Evolutionary conservation across 2,329 filamentous ascomycete species (phyloP), one percentile per base, ranked within the genome.

Genomic region (Aspergillus brasiliensis): DNA sequence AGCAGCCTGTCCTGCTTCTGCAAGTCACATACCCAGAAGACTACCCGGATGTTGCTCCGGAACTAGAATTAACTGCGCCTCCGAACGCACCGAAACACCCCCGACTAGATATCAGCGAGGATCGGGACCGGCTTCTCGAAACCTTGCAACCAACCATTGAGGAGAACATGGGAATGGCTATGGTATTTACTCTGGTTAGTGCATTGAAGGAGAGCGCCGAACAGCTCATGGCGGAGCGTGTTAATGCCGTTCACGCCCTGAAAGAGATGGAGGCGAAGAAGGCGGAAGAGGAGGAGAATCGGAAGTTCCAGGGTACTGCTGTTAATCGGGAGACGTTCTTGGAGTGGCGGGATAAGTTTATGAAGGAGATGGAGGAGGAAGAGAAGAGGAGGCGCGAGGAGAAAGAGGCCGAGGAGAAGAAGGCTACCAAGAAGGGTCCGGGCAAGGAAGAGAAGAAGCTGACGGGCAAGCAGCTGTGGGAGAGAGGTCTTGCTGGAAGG

Each of bases 91-190:
- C 85, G 8, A 84, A 85, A 67, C 86, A 96, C 76, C 83, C 86
- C 27, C 85, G 90, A 71, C 88, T 99, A 75, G 90, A 89, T 73
- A 83, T 98, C 49, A 84, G 89, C 69, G 87, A 90, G 51, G 95
- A 99, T 81, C 92, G 91, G 73, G 82, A 86, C 17, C 78, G 79
- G 55, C 86, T 99, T 13, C 84, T 98, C 15, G 82, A 87, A 53
- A 84, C 85, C 1, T 81, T 98, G 11, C 77, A 86, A 40, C 87
- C 89, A 15, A 91, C 89, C 0, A 90, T 97, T 37, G 88, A 95
- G 74, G 95, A 99, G 76, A 98, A 93, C 68, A 79, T 98, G 61
- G 95, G 95, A 63, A 98, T 98, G 89, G 91, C 92, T 57, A 99
- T 99, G 95, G 81, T 99, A 1, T 99, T 98, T 78, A 92, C 94